phyloP scores from a whole-genome alignment of 1,284 basidiomycete genomes.

The Golubevia sp. region DNA sequence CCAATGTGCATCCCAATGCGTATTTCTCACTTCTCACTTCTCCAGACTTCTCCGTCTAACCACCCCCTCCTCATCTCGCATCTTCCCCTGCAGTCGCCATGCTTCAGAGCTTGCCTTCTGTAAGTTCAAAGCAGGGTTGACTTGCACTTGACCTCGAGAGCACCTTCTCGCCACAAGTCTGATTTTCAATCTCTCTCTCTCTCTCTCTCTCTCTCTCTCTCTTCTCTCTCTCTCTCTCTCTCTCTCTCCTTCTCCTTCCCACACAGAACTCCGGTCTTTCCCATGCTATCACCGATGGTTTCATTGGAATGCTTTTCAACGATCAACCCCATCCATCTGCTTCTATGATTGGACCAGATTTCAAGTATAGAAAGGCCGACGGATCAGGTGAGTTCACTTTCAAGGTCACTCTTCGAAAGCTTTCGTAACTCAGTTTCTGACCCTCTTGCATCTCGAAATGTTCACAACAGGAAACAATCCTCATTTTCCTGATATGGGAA shows the following conservation, averaged over 20 bases:
- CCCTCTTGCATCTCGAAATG: slow-evolving; percentile 64
- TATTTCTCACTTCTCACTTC: neutral
- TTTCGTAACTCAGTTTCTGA: neutral
- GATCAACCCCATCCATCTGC: slow-evolving; percentile 76
- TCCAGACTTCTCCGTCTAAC: neutral
- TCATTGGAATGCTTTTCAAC: slow-evolving; percentile 31
- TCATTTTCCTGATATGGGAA: slow-evolving; percentile 73
- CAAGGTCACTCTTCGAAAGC: too few species aligned
- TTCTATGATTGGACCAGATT: slow-evolving; percentile 67
- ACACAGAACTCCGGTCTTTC: slow-evolving; percentile 14
- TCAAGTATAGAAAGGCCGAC: slow-evolving; percentile 49
- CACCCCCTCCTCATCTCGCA: neutral
- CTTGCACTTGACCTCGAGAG: too few species aligned
- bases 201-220: too few species aligned
- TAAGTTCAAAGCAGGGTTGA: too few species aligned
- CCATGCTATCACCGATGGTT: slow-evolving; percentile 9
- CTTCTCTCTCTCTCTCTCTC: too few species aligned
- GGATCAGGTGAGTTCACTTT: slow-evolving; percentile 20
- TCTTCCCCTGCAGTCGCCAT: slow-evolving; percentile 12
- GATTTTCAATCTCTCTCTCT: too few species aligned
- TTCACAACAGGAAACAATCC: slow-evolving; percentile 74
- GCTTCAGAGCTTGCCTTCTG: slow-evolving; percentile 28
- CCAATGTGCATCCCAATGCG: neutral
- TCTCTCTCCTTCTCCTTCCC: too few species aligned
- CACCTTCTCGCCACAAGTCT: too few species aligned